Conservation (phyloP, 495 filamentous ascomycete species). For the Aspergillus egyptiacus region DNA sequence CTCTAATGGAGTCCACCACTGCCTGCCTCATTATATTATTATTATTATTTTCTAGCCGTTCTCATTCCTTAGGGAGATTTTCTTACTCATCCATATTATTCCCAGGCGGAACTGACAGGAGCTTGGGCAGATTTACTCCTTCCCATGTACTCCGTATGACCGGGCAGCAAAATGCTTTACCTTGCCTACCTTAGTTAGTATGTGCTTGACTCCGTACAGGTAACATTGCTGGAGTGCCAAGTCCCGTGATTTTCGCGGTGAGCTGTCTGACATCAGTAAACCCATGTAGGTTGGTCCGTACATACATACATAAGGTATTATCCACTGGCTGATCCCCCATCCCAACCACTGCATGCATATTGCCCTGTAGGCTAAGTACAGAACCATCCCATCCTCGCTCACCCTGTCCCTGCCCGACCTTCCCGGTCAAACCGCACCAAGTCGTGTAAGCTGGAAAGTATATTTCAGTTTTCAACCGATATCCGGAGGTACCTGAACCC, state of each 20-base stretch:
- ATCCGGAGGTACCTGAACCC: conserved; percentile 11
- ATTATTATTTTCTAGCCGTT: conserved; percentile 1
- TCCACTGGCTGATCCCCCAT: background rate
- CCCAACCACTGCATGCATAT: no score
- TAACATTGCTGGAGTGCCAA: no score
- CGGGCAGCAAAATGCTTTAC: no score
- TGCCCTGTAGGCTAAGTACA: background rate
- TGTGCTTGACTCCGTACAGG: conserved; percentile 3
- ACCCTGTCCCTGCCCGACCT: background rate
- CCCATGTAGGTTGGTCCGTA: no score
- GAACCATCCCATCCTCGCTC: background rate
- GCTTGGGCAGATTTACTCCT: conserved; percentile 9
- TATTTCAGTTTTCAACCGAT: conserved; percentile 8
- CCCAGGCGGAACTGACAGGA: conserved; percentile 14
- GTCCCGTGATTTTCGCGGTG: no score
- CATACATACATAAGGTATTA: no score
- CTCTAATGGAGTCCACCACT: no score
- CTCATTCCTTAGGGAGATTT: no score
- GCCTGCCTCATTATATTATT: conserved; percentile 1
- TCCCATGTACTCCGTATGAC: conserved; percentile 1
- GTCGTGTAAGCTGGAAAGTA: conserved; percentile 2
- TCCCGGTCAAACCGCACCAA: background rate
- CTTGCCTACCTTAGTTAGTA: background rate
- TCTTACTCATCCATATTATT: conserved; percentile 8
- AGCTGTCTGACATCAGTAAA: no score